Conservation (phyloP, 139 green algal genomes). For the Chlorella vulgaris region DNA sequence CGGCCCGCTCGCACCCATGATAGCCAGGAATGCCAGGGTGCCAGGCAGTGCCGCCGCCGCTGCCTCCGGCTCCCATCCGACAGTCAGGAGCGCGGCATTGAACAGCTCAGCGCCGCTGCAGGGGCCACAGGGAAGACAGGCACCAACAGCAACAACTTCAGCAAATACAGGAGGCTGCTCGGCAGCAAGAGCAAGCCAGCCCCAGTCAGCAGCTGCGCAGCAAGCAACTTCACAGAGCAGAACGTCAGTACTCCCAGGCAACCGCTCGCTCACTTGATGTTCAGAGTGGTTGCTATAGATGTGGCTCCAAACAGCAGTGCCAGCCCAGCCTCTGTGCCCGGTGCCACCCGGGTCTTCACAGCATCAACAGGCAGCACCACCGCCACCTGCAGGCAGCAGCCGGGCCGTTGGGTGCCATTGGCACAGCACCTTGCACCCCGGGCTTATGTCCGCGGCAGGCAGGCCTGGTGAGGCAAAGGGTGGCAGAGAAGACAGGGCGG, state of each 20-base stretch:
- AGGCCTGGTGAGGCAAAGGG: too few relatives aligned
- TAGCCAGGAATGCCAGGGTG: slow-evolving; percentile 44
- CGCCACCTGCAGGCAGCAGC: background rate
- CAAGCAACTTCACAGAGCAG: too few relatives aligned
- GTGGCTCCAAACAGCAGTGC: slow-evolving; percentile 59
- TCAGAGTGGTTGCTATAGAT: slow-evolving; percentile 66
- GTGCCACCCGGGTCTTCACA: background rate
- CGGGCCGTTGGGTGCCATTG: background rate
- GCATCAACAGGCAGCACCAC: slow-evolving; percentile 24
- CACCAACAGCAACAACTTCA: too few relatives aligned
- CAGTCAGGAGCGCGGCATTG: slow-evolving; percentile 44
- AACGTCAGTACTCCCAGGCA: background rate
- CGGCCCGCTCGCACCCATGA: slow-evolving; percentile 40
- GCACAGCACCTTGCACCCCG: too few relatives aligned
- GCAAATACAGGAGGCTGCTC: too few relatives aligned
- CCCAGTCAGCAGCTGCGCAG: too few relatives aligned
- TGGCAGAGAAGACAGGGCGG: too few relatives aligned
- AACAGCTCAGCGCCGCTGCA: slow-evolving; percentile 54
- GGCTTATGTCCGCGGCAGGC: too few relatives aligned
- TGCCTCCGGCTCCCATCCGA: slow-evolving; percentile 24
- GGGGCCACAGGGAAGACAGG: background rate
- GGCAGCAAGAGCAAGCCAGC: too few relatives aligned
- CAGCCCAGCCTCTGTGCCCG: slow-evolving; percentile 53
- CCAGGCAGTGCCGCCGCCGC: slow-evolving; percentile 59
- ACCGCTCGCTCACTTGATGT: slow-evolving; percentile 40